Conservation (phyloP, 495 filamentous ascomycete species). For the Talaromyces borbonicus region DNA sequence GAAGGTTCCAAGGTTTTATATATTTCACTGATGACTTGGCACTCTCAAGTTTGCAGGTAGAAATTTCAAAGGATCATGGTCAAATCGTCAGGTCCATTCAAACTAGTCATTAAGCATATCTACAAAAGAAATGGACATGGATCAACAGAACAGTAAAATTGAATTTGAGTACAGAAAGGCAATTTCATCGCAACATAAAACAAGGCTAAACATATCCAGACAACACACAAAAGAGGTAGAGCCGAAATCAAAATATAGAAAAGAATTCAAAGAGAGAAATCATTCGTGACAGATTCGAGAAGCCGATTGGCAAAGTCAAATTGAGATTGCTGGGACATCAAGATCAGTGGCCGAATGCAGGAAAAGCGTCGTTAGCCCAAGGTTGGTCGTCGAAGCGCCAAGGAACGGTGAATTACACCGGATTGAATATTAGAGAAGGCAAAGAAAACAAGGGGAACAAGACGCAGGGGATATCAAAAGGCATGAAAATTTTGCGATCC, state of each 20-base stretch:
- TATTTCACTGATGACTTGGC: too few relatives aligned
- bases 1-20: too few relatives aligned
- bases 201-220: not conserved
- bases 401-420: too few relatives aligned
- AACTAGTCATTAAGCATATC: slow-evolving; percentile 1
- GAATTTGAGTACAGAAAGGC: too few relatives aligned
- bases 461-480: too few relatives aligned
- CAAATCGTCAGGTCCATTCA: not conserved
- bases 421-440: too few relatives aligned
- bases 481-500: too few relatives aligned
- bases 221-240: not conserved
- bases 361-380: not conserved
- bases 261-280: slow-evolving; percentile 10
- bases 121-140: slow-evolving; percentile 1
- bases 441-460: too few relatives aligned
- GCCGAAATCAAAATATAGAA: slow-evolving; percentile 7
- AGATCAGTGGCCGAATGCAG: not conserved
- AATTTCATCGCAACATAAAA: too few relatives aligned
- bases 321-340: too few relatives aligned
- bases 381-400: not conserved
- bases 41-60: too few relatives aligned
- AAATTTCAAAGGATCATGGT: too few relatives aligned
- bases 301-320: slow-evolving; percentile 16
- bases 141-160: not conserved
- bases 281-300: slow-evolving; percentile 6